phyloP scores from a whole-genome alignment of 495 filamentous ascomycete species.

The Penicillium herquei region DNA sequence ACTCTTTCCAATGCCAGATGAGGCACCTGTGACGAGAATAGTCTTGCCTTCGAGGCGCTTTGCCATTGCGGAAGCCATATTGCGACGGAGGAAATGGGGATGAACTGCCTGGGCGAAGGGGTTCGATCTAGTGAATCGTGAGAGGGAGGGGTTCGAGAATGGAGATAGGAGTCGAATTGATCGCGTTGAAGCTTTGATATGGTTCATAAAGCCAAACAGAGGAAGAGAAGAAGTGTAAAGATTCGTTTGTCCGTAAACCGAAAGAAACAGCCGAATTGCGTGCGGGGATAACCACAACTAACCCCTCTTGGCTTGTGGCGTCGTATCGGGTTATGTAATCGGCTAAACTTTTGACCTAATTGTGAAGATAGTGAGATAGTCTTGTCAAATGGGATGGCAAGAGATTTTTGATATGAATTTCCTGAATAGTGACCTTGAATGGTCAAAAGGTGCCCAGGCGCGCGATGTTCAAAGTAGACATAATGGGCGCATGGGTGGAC shows the following conservation, averaged over 20 bases:
- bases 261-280: not conserved
- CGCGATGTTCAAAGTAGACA: too few species aligned
- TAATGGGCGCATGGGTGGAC: too few species aligned
- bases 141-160: conserved; percentile 17
- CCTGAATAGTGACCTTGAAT: too few species aligned
- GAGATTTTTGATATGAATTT: too few species aligned
- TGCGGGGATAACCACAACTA: conserved; percentile 18
- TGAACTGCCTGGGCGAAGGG: conserved; percentile 22
- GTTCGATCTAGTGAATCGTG: conserved; percentile 18
- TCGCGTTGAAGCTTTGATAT: conserved; percentile 23
- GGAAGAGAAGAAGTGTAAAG: conserved; percentile 20
- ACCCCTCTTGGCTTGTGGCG: conserved; percentile 9
- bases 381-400: too few species aligned
- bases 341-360: conserved; percentile 2
- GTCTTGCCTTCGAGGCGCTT: conserved; percentile 94
- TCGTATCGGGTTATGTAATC: conserved; percentile 24
- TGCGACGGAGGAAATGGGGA: conserved; percentile 31
- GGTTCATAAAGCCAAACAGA: conserved; percentile 32
- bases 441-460: too few species aligned
- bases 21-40: conserved; percentile 87
- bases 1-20: conserved; percentile 85
- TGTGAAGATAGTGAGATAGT: not conserved
- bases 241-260: not conserved
- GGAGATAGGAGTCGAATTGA: conserved; percentile 30
- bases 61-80: conserved; percentile 75